Percentiles rank a stretch among this genome's conserved stretches.
Conservation (phyloP, 2,329 filamentous ascomycete species). For the Verticillium albo-atrum region DNA sequence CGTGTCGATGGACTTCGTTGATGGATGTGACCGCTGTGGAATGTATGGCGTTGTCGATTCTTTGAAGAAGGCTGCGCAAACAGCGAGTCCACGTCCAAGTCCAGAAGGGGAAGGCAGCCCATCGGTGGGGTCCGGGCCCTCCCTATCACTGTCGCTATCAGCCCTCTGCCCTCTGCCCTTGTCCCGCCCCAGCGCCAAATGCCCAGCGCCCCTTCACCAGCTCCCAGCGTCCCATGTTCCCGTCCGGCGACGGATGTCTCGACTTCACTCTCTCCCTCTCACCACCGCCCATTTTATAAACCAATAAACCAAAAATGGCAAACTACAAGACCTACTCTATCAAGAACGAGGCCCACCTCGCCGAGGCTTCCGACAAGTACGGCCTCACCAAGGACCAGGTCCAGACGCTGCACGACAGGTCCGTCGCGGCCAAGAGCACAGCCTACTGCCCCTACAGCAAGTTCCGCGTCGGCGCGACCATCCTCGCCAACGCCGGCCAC, state of each 20-base stretch:
- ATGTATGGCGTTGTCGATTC: not conserved
- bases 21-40: too few species aligned
- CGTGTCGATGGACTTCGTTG: too few species aligned
- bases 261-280: not conserved
- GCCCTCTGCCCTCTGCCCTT: not conserved
- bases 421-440: conserved; percentile 65
- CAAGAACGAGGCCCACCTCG: conserved; percentile 13
- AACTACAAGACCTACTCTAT: conserved; percentile 17
- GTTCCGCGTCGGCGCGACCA: conserved; percentile 82
- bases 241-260: not conserved
- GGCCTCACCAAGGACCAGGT: conserved; percentile 61
- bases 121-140: not conserved
- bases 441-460: conserved; percentile 93
- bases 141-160: not conserved
- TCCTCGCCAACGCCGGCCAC: conserved; percentile 54
- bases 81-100: not conserved
- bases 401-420: conserved; percentile 54
- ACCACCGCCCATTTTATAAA: not conserved
- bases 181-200: too few species aligned
- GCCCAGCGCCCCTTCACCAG: not conserved
- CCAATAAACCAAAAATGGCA: conserved; percentile 2
- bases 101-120: not conserved
- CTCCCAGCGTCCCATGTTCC: not conserved
- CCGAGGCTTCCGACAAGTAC: conserved; percentile 30
- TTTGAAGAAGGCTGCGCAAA: not conserved